These are phyloP conservation scores for Nemophila menziesii DNA, from an alignment of 257 asterid species.

Conservation along the genomic window DNA sequence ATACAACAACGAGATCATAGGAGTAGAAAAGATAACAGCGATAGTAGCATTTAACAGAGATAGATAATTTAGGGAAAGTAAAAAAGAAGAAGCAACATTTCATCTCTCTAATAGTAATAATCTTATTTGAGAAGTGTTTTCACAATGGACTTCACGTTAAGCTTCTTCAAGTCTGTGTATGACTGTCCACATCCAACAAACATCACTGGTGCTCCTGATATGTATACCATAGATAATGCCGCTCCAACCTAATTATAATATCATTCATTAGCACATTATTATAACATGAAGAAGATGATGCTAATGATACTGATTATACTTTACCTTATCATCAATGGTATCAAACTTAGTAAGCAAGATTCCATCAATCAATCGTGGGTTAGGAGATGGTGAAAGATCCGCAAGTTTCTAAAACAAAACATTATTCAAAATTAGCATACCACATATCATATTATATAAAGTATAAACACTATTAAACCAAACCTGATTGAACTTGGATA, in stretches of 20 bases:
- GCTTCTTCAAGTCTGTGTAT: slow-evolving; percentile 89
- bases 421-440: neutral
- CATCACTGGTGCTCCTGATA: slow-evolving; percentile 95
- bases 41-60: slow-evolving; percentile 5
- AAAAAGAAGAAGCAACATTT: neutral
- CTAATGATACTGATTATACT: neutral
- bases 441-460: neutral
- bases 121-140: slow-evolving; percentile 82
- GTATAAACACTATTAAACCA: no score
- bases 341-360: slow-evolving; percentile 92
- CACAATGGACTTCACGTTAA: slow-evolving; percentile 76
- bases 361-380: slow-evolving; percentile 87
- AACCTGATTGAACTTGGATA: slow-evolving; percentile 91
- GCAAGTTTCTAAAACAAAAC: slow-evolving; percentile 61
- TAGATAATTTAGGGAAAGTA: slow-evolving; percentile 1
- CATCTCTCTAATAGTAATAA: no score
- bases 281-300: neutral
- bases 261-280: neutral
- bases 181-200: slow-evolving; percentile 98
- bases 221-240: slow-evolving; percentile 89
- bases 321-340: slow-evolving; percentile 91
- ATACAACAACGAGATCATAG: slow-evolving; percentile 27
- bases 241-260: slow-evolving; percentile 70
- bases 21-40: slow-evolving; percentile 9
- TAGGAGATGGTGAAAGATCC: slow-evolving; percentile 73